These are phyloP conservation scores for Pichia gijzeniarum DNA, from an alignment of 805 yeast species.

Conservation along the genomic window DNA sequence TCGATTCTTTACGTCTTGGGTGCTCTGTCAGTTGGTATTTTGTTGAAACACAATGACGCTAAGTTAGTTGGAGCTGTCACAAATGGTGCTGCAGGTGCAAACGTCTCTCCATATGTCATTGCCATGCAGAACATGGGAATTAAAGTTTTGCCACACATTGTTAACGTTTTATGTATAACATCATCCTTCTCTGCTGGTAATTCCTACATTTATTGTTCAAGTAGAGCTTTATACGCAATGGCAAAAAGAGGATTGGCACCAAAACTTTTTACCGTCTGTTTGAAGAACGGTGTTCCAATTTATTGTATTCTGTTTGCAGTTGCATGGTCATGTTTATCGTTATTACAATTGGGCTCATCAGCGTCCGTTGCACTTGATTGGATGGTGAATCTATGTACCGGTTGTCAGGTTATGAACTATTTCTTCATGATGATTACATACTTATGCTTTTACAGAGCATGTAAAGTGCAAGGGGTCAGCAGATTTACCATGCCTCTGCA, in stretches of 20 bases:
- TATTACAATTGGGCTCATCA: slow-evolving; percentile 32
- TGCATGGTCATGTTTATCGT: slow-evolving; percentile 22
- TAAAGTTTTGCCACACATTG: slow-evolving; percentile 63
- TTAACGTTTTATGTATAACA: slow-evolving; percentile 69
- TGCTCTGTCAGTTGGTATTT: slow-evolving; percentile 69
- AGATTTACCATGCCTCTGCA: slow-evolving; percentile 39
- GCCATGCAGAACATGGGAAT: slow-evolving; percentile 71
- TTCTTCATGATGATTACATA: slow-evolving; percentile 41
- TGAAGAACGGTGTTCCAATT: slow-evolving; percentile 51
- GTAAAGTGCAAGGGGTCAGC: slow-evolving; percentile 48
- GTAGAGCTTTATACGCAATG: slow-evolving; percentile 60
- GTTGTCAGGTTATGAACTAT: slow-evolving; percentile 26
- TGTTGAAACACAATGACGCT: slow-evolving; percentile 66
- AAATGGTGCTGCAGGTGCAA: slow-evolving; percentile 66
- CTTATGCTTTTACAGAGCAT: slow-evolving; percentile 56
- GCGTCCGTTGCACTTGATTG: slow-evolving; percentile 27
- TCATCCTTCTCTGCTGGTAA: slow-evolving; percentile 83
- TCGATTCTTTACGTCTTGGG: slow-evolving; percentile 66
- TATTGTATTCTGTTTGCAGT: slow-evolving; percentile 32
- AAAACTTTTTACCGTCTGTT: slow-evolving; percentile 51
- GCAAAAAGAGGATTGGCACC: slow-evolving; percentile 75
- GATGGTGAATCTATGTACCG: slow-evolving; percentile 28
- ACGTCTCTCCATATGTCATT: slow-evolving; percentile 75
- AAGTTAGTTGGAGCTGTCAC: slow-evolving; percentile 49
- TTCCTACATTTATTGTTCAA: slow-evolving; percentile 68